Evolutionary conservation across 2,329 filamentous ascomycete species (phyloP).

Genomic region (Pestalotiopsis fici): DNA sequence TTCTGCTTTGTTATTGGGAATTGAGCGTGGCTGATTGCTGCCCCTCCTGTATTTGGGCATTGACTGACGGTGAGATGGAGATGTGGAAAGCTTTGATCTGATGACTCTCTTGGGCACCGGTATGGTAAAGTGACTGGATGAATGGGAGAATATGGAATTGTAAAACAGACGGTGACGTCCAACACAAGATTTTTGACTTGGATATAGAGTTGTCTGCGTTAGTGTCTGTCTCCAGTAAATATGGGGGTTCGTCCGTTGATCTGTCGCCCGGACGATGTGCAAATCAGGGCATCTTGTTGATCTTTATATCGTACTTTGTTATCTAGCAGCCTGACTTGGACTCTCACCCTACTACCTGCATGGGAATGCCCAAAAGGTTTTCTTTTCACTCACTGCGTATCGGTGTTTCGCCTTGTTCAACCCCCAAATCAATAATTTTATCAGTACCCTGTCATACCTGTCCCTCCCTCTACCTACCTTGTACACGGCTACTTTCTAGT

Average conservation of each 20-base stretch:
- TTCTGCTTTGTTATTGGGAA: no score
- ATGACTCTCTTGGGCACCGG: no score
- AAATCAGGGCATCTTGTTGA: neutral
- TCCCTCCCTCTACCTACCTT: neutral
- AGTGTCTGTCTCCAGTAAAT: no score
- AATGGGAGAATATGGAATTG: neutral
- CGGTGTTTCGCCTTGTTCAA: neutral
- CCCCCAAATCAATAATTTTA: neutral
- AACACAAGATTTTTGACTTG: neutral
- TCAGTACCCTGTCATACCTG: neutral
- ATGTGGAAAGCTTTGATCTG: no score
- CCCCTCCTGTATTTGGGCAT: no score
- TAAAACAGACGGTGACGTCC: no score
- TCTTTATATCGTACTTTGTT: neutral
- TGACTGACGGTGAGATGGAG: no score
- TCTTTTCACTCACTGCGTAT: neutral
- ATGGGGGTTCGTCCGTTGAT: no score
- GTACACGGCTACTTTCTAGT: no score
- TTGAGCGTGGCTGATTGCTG: no score
- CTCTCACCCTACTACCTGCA: neutral
- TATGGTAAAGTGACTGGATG: no score
- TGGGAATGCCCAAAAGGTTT: neutral
- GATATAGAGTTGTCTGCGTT: neutral
- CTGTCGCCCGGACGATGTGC: neutral
- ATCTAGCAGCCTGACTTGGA: neutral